Base-by-base conservation (phyloP, 2,329 filamentous ascomycete genomes). In the Claviceps arundinis region DNA sequence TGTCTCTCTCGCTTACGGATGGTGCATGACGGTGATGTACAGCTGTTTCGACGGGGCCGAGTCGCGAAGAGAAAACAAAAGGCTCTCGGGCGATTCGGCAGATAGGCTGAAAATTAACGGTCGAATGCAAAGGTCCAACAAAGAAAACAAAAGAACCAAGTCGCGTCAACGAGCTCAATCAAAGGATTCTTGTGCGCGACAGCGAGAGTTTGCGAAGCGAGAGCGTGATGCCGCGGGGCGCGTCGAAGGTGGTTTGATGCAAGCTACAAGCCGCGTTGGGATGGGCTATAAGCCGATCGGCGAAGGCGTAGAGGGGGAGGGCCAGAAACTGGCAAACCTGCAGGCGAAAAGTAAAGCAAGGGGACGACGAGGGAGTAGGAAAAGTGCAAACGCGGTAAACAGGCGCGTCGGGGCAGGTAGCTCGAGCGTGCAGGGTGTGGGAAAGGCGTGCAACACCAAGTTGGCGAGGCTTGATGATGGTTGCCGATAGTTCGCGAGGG, bases 401-500 rank as follows among this genome's bases (percentile, higher is more conserved):
- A 58, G 66, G 65, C 66, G 68, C 66, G 68, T 70, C 65, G 67
- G 66, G 66, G 65, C 62, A 61, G 66, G 62, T 69, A 59, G 61
- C 64, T 63, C 62, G 62, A 65, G 68, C 62, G 64, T 61, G 61
- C 67, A 65, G 69, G 67, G 72, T 68, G 69, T 72, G 65, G 67
- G 72, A 75, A 72, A 72, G 71, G 76, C 74, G 75, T 76, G 71
- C 69, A 70, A 73, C 71, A 69, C 68, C 69, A 70, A 70, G 69
- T 70, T 72, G 68, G 71, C 69, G 69, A 69, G 66, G 67, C 72
- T 70, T 73, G 67, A 66, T 69, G 75, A 79, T 78, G 75, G 71
- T 66, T 70, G 69, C 74, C 69, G 76, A 80, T 80, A 75, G 68
- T 73, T 74, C 73, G 72, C 71, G 71, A 73, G 72, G 73, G 74